Conservation (phyloP, 495 filamentous ascomycete species). For the Podospora pseudocomata region DNA sequence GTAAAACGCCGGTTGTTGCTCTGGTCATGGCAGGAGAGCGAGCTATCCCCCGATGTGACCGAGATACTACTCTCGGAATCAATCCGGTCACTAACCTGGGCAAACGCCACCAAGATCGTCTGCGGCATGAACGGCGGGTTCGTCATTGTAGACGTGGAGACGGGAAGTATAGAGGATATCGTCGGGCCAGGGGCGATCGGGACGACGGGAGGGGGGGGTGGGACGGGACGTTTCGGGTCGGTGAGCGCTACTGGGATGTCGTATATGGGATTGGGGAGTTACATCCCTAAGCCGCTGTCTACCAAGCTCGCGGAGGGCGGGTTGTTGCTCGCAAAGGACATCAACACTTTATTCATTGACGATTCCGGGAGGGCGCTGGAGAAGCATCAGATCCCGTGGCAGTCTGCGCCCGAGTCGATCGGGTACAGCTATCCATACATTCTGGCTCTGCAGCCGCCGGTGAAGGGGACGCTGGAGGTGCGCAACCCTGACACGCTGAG, state of each 20-base stretch:
- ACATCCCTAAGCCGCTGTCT: conserved; percentile 83
- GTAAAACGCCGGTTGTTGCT: conserved; percentile 85
- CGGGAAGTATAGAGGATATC: conserved; percentile 65
- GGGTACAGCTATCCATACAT: conserved; percentile 97
- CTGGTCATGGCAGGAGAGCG: conserved; percentile 96
- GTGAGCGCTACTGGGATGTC: conserved; percentile 72
- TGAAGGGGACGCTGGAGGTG: conserved; percentile 84
- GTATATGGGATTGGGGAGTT: conserved; percentile 82
- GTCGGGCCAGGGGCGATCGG: conserved; percentile 72
- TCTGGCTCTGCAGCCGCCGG: conserved; percentile 74
- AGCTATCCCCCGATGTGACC: conserved; percentile 65
- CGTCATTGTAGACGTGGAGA: conserved; percentile 82
- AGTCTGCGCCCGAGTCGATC: conserved; percentile 78
- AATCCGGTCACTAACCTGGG: conserved; percentile 85
- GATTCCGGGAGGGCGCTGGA: conserved; percentile 75
- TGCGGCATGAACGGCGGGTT: conserved; percentile 86
- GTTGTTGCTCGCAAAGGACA: conserved; percentile 87
- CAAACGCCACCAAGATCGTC: conserved; percentile 75
- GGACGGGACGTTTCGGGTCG: conserved; percentile 46
- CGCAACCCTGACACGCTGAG: conserved; percentile 89
- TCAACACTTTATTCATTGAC: conserved; percentile 90
- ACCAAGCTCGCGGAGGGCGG: conserved; percentile 78
- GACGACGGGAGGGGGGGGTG: conserved; percentile 55
- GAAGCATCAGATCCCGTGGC: conserved; percentile 87
- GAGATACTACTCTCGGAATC: conserved; percentile 77